Evolutionary conservation across 2,329 filamentous ascomycete genomes (phyloP).

Genomic region (Nothopassalora personata): DNA sequence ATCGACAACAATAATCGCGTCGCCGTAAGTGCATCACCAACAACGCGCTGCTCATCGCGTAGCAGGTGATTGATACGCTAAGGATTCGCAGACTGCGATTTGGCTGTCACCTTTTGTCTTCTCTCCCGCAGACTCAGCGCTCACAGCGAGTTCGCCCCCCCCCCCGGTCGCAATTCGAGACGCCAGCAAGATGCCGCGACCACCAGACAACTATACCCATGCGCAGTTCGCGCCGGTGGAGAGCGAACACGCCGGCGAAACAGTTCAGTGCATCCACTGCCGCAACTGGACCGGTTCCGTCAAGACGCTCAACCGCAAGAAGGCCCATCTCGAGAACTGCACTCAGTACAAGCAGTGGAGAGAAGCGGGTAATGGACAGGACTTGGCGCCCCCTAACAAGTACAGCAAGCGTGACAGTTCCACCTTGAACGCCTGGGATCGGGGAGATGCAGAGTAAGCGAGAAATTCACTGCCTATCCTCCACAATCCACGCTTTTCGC

Average conservation of each 20-base stretch:
- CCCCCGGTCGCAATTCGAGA: not conserved
- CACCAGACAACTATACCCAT: constrained; percentile 26
- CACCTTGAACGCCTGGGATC: constrained; percentile 16
- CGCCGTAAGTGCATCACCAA: not conserved
- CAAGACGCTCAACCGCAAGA: constrained; percentile 32
- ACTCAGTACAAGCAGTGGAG: constrained; percentile 28
- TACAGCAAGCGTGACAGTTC: constrained; percentile 28
- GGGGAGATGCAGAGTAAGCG: constrained; percentile 21
- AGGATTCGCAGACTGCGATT: not conserved
- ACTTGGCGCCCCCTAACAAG: constrained; percentile 28
- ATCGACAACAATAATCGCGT: not conserved
- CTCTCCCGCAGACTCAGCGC: too few relatives aligned
- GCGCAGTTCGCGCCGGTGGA: constrained; percentile 25
- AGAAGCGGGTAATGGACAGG: constrained; percentile 30
- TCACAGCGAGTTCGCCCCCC: not conserved
- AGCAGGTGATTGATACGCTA: not conserved
- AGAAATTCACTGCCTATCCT: not conserved
- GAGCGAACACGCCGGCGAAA: constrained; percentile 24
- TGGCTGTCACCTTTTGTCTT: not conserved
- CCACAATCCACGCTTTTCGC: not conserved
- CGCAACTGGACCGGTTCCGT: constrained; percentile 29
- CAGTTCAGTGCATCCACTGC: constrained; percentile 30
- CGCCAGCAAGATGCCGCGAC: constrained; percentile 20
- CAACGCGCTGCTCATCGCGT: not conserved
- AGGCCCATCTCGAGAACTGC: constrained; percentile 29